Conservation (phyloP, 176 grass and related monocot species). For the Aegilops umbellulata region DNA sequence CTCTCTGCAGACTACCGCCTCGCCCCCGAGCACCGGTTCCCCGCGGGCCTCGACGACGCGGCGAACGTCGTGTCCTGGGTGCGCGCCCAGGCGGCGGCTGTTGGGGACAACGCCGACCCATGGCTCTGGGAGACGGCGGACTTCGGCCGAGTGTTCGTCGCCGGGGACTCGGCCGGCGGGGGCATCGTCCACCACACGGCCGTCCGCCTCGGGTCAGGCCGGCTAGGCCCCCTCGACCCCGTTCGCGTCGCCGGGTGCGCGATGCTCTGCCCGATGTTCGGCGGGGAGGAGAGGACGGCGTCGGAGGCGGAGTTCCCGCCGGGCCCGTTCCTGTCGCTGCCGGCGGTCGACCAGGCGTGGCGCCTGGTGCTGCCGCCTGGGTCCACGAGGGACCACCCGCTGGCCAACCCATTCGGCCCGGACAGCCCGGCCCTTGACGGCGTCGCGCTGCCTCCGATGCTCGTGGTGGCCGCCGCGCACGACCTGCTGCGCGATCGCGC, state of each 20-base stretch:
- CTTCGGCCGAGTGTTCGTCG: conserved; percentile 25
- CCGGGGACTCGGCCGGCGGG: conserved; percentile 38
- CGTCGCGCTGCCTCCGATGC: conserved; percentile 18
- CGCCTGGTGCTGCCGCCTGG: conserved; percentile 33
- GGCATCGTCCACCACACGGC: conserved; percentile 41
- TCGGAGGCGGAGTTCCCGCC: conserved; percentile 57
- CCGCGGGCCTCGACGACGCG: conserved; percentile 51
- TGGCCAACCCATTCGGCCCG: conserved; percentile 36
- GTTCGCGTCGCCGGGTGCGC: conserved; percentile 41
- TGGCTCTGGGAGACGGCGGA: conserved; percentile 39
- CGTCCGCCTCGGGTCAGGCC: conserved; percentile 13
- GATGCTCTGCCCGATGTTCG: conserved; percentile 52
- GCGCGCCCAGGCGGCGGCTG: neutral
- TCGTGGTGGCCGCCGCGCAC: conserved; percentile 24
- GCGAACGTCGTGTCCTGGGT: conserved; percentile 24
- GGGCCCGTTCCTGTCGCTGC: conserved; percentile 41
- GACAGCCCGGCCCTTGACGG: conserved; percentile 10
- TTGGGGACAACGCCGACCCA: neutral
- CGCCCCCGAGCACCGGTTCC: conserved; percentile 57
- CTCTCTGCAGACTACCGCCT: conserved; percentile 64
- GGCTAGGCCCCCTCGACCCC: conserved; percentile 22
- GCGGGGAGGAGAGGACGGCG: conserved; percentile 32
- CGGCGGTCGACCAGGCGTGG: conserved; percentile 12
- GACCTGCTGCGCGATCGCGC: conserved; percentile 47
- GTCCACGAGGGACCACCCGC: conserved; percentile 40